Evolutionary conservation across 306 rosid genomes (phyloP), one percentile per base, ranked within the genome.

Genomic region (Adenanthera pavonina): DNA sequence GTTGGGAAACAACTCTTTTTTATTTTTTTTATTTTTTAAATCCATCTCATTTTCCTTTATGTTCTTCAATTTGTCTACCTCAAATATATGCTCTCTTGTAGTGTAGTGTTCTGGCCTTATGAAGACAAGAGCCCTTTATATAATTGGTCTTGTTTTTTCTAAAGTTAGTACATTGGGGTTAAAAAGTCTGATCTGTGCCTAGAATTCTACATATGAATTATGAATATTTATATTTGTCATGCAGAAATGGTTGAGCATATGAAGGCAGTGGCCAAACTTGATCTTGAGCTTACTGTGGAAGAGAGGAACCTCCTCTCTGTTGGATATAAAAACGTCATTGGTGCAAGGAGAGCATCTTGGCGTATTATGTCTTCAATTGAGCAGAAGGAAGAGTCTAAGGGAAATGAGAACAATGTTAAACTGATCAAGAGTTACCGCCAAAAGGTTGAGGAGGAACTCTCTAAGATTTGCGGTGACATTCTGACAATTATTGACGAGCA

Each of bases 231-330:
- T 82, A 52, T 81, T 83, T 74, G 64, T 44, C 54, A 53, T 86
- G 83, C 92, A 95, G 99, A 95, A 89, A 95, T 95, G 99, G 99
- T 93, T 2, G 99, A 95, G 81, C 92, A 94, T 77, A 93, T 93
- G 97, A 93, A 95, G 91, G 87, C 81, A 60, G 92, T 93, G 69
- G 99, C 99, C 4, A 88, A 89, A 47, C 97, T 95, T 81, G 97
- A 95, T 85, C 89, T 91, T 77, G 99, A 95, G 72, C 91, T 95
- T 59, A 95, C 97, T 40, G 95, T 95, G 79, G 99, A 95, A 81
- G 99, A 95, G 90, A 95, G 99, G 89, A 95, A 95, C 89, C 97
- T 95, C 74, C 97, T 95, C 12, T 95, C 99, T 15, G 99, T 95
- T 61, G 99, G 99, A 72, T 95, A 95, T 89, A 95, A 95, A 83